These are phyloP conservation scores for Globisporangium okanoganense DNA, from an alignment of 352 stramenopile genomes.

Conservation along the genomic window DNA sequence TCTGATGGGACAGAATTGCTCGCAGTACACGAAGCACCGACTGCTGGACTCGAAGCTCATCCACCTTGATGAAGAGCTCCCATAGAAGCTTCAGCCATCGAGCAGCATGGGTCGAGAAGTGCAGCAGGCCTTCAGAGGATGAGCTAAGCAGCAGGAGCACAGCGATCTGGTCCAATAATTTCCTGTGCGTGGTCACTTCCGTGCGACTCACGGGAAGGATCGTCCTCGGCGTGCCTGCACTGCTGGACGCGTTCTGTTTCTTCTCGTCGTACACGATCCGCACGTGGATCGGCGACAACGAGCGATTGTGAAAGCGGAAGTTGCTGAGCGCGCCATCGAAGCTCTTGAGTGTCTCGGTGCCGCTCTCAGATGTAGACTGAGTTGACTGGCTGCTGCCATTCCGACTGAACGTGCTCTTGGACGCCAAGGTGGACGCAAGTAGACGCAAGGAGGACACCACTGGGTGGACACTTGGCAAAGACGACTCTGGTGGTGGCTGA, in stretches of 20 bases:
- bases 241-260: conserved; percentile 14
- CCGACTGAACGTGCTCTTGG: background rate
- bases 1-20: conserved; percentile 31
- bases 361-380: background rate
- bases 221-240: background rate
- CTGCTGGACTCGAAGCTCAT: conserved; percentile 59
- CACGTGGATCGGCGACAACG: conserved; percentile 90
- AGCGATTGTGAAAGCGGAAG: conserved; percentile 88
- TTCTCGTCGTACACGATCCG: conserved; percentile 88
- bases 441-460: conserved; percentile 4
- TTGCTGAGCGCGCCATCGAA: conserved; percentile 85
- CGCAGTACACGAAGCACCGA: conserved; percentile 51
- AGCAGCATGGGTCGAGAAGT: conserved; percentile 30
- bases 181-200: background rate
- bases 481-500: background rate
- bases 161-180: conserved; percentile 29
- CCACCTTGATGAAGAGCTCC: conserved; percentile 35
- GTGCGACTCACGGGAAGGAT: background rate
- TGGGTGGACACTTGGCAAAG: background rate
- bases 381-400: background rate
- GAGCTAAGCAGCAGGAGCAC: conserved; percentile 39
- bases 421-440: background rate
- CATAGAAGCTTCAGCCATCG: conserved; percentile 60
- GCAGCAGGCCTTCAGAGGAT: conserved; percentile 45
- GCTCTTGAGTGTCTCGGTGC: conserved; percentile 20